Evolutionary conservation across 2,329 filamentous ascomycete genomes (phyloP), one percentile per base, ranked within the genome.

Genomic region (Chrysoporthe deuterocubensis): DNA sequence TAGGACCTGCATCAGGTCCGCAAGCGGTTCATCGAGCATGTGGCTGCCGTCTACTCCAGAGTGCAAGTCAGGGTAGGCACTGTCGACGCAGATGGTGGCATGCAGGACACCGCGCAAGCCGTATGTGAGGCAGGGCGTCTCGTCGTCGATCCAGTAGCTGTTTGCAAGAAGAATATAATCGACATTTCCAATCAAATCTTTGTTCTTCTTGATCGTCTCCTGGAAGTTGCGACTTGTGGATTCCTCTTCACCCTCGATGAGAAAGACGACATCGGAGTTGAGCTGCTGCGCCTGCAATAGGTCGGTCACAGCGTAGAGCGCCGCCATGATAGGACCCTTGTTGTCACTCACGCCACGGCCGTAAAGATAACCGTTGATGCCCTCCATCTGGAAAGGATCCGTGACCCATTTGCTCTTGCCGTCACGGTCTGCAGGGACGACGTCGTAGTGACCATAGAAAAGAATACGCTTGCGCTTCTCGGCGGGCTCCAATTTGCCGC

Each of bases 361-460:
- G 72, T 99, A 98, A 1, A 98, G 83, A 76, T 95, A 98, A 0
- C 96, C 95, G 73, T 97, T 94, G 66, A 93, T 88, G 4, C 96
- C 96, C 62, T 91, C 91, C 75, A 98, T 85, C n/a, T 90, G 85
- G 76, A 98, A 99, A 0, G 96, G 96, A 71, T 98, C 92, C 1
- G 89, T 89, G 50, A 88, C 85, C 96, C 96, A 99, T 72, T 93
- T 95, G 48, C 88, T 69, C 21, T 63, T 87, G 67, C 90, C 89
- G 71, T 92, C 92, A 48, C 91, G 90, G 72, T 97, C 93, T 0
- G 96, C 96, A 0, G 94, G 88, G 3, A 99, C 96, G 2, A 99
- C 94, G 76, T 99, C 96, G 81, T 99, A 99, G 77, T 99, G 96
- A 0, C 96, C 96, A 75, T 99, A 99, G 77, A 99, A 99, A 0